These are phyloP conservation scores for Epichloe amarillans DNA, from an alignment of 2,329 filamentous ascomycete species.

Conservation along the genomic window DNA sequence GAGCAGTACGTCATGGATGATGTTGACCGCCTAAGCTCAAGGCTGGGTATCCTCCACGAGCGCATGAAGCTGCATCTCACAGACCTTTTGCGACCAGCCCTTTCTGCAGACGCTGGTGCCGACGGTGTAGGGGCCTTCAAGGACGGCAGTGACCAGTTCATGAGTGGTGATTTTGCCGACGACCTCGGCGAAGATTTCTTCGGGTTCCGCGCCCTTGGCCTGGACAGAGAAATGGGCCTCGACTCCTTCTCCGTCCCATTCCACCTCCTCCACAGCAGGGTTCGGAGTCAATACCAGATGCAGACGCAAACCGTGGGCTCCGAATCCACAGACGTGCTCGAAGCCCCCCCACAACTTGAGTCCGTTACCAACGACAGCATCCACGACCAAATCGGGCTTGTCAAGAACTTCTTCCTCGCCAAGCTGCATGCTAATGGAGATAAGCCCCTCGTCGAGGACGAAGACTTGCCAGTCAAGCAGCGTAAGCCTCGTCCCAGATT, in stretches of 20 bases:
- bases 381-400: constrained; percentile 68
- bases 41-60: constrained; percentile 76
- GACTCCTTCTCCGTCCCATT: constrained; percentile 83
- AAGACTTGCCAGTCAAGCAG: constrained; percentile 89
- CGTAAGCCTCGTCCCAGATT: constrained; percentile 55
- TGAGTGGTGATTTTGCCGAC: constrained; percentile 92
- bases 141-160: constrained; percentile 92
- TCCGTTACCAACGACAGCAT: constrained; percentile 70
- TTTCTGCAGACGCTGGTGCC: constrained; percentile 57
- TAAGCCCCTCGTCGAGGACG: constrained; percentile 78
- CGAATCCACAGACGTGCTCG: constrained; percentile 48
- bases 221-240: constrained; percentile 82
- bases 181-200: constrained; percentile 99
- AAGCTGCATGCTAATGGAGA: constrained; percentile 75
- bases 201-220: constrained; percentile 86
- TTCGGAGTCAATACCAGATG: constrained; percentile 72
- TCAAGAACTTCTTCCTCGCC: constrained; percentile 81
- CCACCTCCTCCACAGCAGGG: constrained; percentile 82
- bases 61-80: constrained; percentile 86
- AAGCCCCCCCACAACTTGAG: constrained; percentile 58
- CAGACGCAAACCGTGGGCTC: constrained; percentile 52
- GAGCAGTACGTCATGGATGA: constrained; percentile 88
- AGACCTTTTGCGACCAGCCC: constrained; percentile 90
- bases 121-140: constrained; percentile 89
- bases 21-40: constrained; percentile 69